Percentiles rank a stretch among this genome's conserved stretches.
phyloP scores from a whole-genome alignment of 2,329 filamentous ascomycete genomes.

The Exutisphaerella laricina region DNA sequence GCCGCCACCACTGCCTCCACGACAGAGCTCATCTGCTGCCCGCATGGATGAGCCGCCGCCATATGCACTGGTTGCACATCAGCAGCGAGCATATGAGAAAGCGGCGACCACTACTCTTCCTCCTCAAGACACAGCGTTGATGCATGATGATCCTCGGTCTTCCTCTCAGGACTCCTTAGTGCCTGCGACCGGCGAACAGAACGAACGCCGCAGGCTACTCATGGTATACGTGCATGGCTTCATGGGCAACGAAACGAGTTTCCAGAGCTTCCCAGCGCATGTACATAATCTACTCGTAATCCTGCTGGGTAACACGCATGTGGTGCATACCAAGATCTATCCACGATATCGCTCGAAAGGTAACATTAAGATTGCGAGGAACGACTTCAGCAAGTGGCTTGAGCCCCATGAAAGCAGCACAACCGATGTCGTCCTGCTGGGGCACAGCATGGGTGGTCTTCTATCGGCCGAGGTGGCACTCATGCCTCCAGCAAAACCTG shows the following conservation, averaged over 20 bases:
- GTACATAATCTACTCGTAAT: conserved; percentile 68
- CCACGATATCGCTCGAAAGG: conserved; percentile 72
- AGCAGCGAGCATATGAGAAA: conserved; percentile 18
- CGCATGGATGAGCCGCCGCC: conserved; percentile 14
- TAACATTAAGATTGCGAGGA: conserved; percentile 64
- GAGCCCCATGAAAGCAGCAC: conserved; percentile 65
- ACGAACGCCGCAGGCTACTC: conserved; percentile 55
- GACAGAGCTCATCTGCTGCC: background rate
- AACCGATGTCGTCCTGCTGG: conserved; percentile 76
- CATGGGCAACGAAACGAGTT: conserved; percentile 81
- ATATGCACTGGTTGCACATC: conserved; percentile 16
- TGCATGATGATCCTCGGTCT: conserved; percentile 38
- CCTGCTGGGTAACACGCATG: conserved; percentile 64
- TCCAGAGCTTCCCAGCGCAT: conserved; percentile 81
- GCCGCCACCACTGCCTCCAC: conserved; percentile 9
- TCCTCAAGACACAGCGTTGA: conserved; percentile 1
- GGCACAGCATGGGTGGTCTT: conserved; percentile 87
- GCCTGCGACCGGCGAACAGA: conserved; percentile 31
- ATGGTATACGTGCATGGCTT: conserved; percentile 86
- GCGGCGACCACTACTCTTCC: background rate
- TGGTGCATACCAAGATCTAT: conserved; percentile 81
- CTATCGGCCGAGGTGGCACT: conserved; percentile 73
- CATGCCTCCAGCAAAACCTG: conserved; percentile 38
- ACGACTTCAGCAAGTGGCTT: conserved; percentile 80
- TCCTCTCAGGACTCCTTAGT: conserved; percentile 44